phyloP scores from a whole-genome alignment of 495 filamentous ascomycete genomes.

The Penicillium canescens region DNA sequence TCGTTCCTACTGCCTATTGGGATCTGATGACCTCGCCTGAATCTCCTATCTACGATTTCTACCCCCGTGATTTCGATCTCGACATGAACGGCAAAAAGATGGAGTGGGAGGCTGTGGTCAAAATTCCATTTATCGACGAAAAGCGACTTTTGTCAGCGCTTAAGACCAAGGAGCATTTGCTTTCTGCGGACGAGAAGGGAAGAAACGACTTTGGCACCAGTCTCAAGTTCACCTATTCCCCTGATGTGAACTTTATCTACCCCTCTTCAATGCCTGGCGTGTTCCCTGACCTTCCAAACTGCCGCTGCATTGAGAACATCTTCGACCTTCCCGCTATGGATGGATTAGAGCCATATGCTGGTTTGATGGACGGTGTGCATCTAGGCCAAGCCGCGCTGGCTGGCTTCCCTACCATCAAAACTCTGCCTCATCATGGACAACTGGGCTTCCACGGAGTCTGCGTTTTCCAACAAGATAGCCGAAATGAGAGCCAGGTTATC shows the following conservation, averaged over 20 bases:
- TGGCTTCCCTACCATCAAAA: slow-evolving; percentile 88
- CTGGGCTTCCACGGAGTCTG: slow-evolving; percentile 89
- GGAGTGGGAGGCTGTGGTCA: slow-evolving; percentile 99
- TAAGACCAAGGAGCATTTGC: slow-evolving; percentile 73
- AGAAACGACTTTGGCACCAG: slow-evolving; percentile 90
- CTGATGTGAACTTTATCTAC: slow-evolving; percentile 74
- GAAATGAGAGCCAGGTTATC: slow-evolving; percentile 95
- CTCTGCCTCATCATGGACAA: slow-evolving; percentile 73
- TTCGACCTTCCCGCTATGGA: slow-evolving; percentile 94
- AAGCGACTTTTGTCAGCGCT: slow-evolving; percentile 80
- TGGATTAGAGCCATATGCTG: slow-evolving; percentile 81
- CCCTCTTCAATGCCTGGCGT: slow-evolving; percentile 84
- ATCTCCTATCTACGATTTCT: slow-evolving; percentile 98
- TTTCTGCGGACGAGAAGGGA: slow-evolving; percentile 72
- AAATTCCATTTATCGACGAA: slow-evolving; percentile 98
- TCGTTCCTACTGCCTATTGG: slow-evolving; percentile 85
- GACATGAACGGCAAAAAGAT: slow-evolving; percentile 99
- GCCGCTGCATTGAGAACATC: slow-evolving; percentile 89
- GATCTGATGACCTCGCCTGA: slow-evolving; percentile 86
- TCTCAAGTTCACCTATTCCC: slow-evolving; percentile 87
- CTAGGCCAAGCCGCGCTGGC: slow-evolving; percentile 79
- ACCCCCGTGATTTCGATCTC: slow-evolving; percentile 94
- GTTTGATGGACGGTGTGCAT: slow-evolving; percentile 83
- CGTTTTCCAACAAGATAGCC: slow-evolving; percentile 96
- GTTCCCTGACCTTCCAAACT: slow-evolving; percentile 86